These are phyloP conservation scores for Penicillium malachiteum DNA, from an alignment of 495 filamentous ascomycete genomes.

Conservation along the genomic window DNA sequence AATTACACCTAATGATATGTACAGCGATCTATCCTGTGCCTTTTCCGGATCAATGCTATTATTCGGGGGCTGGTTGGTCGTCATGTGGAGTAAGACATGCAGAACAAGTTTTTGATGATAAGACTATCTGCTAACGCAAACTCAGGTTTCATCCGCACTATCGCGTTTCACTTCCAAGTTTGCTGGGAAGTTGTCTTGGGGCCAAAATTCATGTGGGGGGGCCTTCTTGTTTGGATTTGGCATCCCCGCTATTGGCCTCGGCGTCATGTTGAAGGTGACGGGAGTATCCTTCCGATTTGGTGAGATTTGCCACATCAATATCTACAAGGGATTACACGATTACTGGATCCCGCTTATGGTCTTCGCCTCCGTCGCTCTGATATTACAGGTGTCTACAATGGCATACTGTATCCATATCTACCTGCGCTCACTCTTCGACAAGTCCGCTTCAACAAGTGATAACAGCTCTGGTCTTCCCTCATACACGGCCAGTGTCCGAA, in stretches of 20 bases:
- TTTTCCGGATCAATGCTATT: slow-evolving; percentile 84
- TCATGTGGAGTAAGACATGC: slow-evolving; percentile 63
- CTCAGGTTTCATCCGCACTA: slow-evolving; percentile 68
- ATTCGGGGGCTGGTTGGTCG: slow-evolving; percentile 77
- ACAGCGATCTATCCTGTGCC: slow-evolving; percentile 75
- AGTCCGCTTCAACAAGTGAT: slow-evolving; percentile 55
- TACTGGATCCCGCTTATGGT: slow-evolving; percentile 90
- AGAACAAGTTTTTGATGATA: background rate
- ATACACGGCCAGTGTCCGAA: slow-evolving; percentile 75
- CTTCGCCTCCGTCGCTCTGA: slow-evolving; percentile 71
- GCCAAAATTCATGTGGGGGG: slow-evolving; percentile 83
- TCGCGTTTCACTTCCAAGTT: slow-evolving; percentile 95
- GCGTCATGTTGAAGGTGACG: slow-evolving; percentile 75
- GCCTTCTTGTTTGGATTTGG: slow-evolving; percentile 81
- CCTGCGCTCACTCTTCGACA: slow-evolving; percentile 74
- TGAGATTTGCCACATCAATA: slow-evolving; percentile 88
- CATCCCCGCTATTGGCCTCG: slow-evolving; percentile 69
- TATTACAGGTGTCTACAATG: slow-evolving; percentile 83
- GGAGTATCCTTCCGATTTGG: slow-evolving; percentile 95
- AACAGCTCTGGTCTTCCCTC: slow-evolving; percentile 73
- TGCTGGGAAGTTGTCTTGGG: slow-evolving; percentile 95
- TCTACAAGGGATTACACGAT: slow-evolving; percentile 70
- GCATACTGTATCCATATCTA: slow-evolving; percentile 95
- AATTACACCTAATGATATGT: slow-evolving; percentile 95
- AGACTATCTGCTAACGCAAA: background rate